These are phyloP conservation scores for Lachnellula hyalina DNA, from an alignment of 2,329 filamentous ascomycete species.

Conservation along the genomic window DNA sequence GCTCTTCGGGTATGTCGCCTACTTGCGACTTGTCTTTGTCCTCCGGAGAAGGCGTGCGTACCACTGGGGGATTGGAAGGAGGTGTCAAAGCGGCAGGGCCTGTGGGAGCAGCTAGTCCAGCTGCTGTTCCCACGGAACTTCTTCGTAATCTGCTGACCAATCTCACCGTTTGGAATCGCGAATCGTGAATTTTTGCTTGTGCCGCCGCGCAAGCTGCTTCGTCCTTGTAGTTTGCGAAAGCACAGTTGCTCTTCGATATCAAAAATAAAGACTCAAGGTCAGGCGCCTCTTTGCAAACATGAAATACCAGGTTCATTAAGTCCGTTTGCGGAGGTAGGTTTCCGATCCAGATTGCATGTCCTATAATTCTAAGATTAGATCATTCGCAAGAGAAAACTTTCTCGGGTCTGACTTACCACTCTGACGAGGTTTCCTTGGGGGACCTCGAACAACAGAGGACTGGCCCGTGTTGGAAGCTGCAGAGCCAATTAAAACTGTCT, in stretches of 20 bases:
- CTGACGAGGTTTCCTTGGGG: conserved; percentile 53
- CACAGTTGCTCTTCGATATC: conserved; percentile 95
- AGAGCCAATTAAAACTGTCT: not conserved
- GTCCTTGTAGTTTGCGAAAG: conserved; percentile 90
- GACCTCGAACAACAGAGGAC: conserved; percentile 45
- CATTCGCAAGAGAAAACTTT: conserved; percentile 1
- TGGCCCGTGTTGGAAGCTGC: conserved; percentile 32
- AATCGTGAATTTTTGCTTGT: conserved; percentile 83
- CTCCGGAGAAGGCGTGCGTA: conserved; percentile 24
- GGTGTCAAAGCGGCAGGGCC: conserved; percentile 27
- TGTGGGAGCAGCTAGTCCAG: conserved; percentile 24
- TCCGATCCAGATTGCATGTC: conserved; percentile 92
- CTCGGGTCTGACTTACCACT: conserved; percentile 44
- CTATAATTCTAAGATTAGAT: conserved; percentile 48
- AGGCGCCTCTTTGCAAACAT: conserved; percentile 72
- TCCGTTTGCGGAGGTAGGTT: conserved; percentile 83
- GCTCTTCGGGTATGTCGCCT: conserved; percentile 7
- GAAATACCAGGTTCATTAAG: conserved; percentile 79
- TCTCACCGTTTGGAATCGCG: conserved; percentile 77
- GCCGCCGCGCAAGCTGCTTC: conserved; percentile 70
- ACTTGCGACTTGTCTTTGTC: conserved; percentile 30
- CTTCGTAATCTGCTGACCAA: conserved; percentile 78
- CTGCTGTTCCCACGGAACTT: conserved; percentile 37
- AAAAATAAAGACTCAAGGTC: conserved; percentile 86
- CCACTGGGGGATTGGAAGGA: conserved; percentile 16